phyloP scores from a whole-genome alignment of 1,284 basidiomycete species.

The Fomitopsis betulina region DNA sequence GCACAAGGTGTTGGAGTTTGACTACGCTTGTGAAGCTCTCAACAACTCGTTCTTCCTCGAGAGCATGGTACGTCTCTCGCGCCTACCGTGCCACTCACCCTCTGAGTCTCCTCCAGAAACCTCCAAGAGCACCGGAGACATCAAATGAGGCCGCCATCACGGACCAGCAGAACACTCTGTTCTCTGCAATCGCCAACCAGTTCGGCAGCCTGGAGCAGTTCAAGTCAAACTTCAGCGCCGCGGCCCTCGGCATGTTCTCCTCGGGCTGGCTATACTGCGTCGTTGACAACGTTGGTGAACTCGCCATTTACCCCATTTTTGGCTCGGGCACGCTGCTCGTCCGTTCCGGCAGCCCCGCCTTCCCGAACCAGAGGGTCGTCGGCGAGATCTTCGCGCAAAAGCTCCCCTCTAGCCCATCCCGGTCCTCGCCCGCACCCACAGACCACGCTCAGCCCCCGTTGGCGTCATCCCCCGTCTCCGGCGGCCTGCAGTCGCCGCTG shows the following conservation, averaged over 20 bases:
- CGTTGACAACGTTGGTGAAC: constrained; percentile 56
- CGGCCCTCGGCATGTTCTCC: constrained; percentile 74
- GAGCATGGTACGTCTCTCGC: constrained; percentile 43
- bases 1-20: constrained; percentile 74
- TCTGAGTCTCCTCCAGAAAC: constrained; percentile 36
- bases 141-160: constrained; percentile 40
- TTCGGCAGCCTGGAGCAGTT: constrained; percentile 68
- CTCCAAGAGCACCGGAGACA: constrained; percentile 34
- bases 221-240: constrained; percentile 74
- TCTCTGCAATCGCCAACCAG: constrained; percentile 44
- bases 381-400: constrained; percentile 18
- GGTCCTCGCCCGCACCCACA: neutral
- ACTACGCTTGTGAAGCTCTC: constrained; percentile 87
- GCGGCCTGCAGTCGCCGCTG: constrained; percentile 18
- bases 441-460: constrained; percentile 3
- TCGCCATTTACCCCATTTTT: constrained; percentile 81
- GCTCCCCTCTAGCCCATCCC: neutral
- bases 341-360: constrained; percentile 37
- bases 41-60: constrained; percentile 97
- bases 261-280: constrained; percentile 91
- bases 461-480: constrained; percentile 30
- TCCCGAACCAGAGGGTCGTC: constrained; percentile 5
- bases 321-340: constrained; percentile 89
- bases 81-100: neutral
- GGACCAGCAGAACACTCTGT: constrained; percentile 15